Evolutionary conservation across 2,329 filamentous ascomycete genomes (phyloP).

Genomic region (Aspergillus unguis): DNA sequence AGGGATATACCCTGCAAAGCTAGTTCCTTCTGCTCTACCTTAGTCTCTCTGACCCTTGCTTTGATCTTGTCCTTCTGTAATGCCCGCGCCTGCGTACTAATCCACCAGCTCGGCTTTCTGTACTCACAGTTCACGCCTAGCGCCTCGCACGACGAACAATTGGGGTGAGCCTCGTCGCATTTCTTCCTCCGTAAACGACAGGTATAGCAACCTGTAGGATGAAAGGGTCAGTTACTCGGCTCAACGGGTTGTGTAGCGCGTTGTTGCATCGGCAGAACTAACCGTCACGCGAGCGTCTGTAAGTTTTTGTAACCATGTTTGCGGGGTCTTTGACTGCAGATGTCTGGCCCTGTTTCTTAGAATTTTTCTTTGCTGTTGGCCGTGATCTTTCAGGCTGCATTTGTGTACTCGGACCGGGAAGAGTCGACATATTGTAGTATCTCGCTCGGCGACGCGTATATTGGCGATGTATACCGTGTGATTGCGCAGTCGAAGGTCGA

Average conservation of each 20-base stretch:
- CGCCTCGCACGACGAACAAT: constrained; percentile 61
- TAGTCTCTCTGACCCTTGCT: constrained; percentile 92
- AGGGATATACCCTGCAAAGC: constrained; percentile 39
- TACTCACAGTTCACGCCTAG: constrained; percentile 89
- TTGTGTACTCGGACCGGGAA: background rate
- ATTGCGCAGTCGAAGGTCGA: background rate
- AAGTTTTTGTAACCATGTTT: constrained; percentile 3
- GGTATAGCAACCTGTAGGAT: constrained; percentile 58
- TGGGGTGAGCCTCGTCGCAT: constrained; percentile 62
- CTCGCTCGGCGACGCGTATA: background rate
- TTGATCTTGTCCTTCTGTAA: constrained; percentile 93
- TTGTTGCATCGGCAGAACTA: constrained; percentile 2
- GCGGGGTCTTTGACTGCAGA: background rate
- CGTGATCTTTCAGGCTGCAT: background rate
- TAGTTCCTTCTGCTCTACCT: constrained; percentile 78
- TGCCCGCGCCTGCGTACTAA: constrained; percentile 78
- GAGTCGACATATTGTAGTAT: constrained; percentile 7
- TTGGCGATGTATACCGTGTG: too few relatives aligned
- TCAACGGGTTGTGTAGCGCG: background rate
- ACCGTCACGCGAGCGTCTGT: constrained; percentile 16
- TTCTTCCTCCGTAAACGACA: constrained; percentile 66
- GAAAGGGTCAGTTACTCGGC: background rate
- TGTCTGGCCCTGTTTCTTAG: background rate
- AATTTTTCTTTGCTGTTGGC: background rate
- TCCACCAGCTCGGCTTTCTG: constrained; percentile 95